These are phyloP conservation scores for Desmodesmus armatus DNA, from an alignment of 139 green algal species.

Conservation along the genomic window DNA sequence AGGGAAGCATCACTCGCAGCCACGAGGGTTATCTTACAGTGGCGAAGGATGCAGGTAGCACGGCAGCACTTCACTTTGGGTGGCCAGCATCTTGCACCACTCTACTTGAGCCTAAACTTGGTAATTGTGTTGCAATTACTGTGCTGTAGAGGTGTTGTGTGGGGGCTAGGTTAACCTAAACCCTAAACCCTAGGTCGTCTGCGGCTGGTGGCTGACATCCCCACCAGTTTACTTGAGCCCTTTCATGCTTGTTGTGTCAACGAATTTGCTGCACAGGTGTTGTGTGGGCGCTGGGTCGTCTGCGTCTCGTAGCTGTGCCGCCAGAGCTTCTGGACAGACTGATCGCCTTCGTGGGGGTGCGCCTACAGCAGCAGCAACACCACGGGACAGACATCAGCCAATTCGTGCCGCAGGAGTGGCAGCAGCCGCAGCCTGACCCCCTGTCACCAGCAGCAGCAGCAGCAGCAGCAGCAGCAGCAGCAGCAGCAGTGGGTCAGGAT, in stretches of 20 bases:
- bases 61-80: too few species aligned
- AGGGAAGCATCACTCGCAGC: too few species aligned
- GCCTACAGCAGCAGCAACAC: background rate
- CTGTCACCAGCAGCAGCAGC: background rate
- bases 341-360: conserved; percentile 6
- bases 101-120: too few species aligned
- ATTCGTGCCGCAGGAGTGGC: background rate
- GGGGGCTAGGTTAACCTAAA: too few species aligned
- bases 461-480: background rate
- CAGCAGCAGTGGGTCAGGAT: background rate
- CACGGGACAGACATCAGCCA: background rate
- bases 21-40: too few species aligned
- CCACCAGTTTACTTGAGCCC: too few species aligned
- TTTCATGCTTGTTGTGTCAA: background rate
- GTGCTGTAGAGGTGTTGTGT: too few species aligned
- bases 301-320: conserved; percentile 10
- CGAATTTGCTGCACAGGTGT: background rate
- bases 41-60: too few species aligned
- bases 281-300: background rate
- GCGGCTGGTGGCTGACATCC: too few species aligned
- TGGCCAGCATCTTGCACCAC: too few species aligned
- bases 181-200: too few species aligned
- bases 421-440: background rate
- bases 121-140: too few species aligned
- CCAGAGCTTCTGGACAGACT: conserved; percentile 30